Evolutionary conservation across 2,329 filamentous ascomycete genomes (phyloP).

Genomic region (Penicillium expansum): DNA sequence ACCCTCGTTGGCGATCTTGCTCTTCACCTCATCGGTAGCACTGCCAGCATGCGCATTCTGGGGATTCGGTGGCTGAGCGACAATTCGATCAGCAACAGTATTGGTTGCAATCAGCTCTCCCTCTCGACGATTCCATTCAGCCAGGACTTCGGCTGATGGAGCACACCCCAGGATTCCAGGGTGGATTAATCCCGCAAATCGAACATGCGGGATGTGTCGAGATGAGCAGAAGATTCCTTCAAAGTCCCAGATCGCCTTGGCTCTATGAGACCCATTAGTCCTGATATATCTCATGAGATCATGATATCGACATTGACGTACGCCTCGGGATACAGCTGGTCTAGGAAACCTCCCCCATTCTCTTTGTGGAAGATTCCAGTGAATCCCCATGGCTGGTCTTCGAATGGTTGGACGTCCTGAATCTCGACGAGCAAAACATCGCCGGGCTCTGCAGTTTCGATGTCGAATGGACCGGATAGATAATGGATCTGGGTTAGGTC

Average conservation of each 20-base stretch:
- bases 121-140: slow-evolving; percentile 81
- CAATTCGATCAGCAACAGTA: slow-evolving; percentile 64
- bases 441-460: slow-evolving; percentile 79
- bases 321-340: slow-evolving; percentile 82
- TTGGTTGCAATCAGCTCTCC: slow-evolving; percentile 70
- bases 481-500: slow-evolving; percentile 85
- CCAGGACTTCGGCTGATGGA: slow-evolving; percentile 72
- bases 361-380: slow-evolving; percentile 75
- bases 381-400: slow-evolving; percentile 86
- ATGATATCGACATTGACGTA: slow-evolving; percentile 40
- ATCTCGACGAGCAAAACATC: slow-evolving; percentile 86
- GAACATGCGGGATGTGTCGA: slow-evolving; percentile 80
- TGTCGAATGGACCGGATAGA: slow-evolving; percentile 82
- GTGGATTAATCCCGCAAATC: slow-evolving; percentile 86
- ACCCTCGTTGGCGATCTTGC: slow-evolving; percentile 71
- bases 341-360: slow-evolving; percentile 86
- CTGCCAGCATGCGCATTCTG: slow-evolving; percentile 70
- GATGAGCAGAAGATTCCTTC: slow-evolving; percentile 79
- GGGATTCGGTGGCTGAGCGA: slow-evolving; percentile 73
- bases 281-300: fast-evolving
- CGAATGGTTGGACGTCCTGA: slow-evolving; percentile 85
- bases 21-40: slow-evolving; percentile 57
- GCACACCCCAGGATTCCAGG: slow-evolving; percentile 89
- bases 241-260: slow-evolving; percentile 75
- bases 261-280: slow-evolving; percentile 33